Evolutionary conservation across 345 rosid species (phyloP), one percentile per base, ranked within the genome.

Genomic region (Capsella bursapastoris): DNA sequence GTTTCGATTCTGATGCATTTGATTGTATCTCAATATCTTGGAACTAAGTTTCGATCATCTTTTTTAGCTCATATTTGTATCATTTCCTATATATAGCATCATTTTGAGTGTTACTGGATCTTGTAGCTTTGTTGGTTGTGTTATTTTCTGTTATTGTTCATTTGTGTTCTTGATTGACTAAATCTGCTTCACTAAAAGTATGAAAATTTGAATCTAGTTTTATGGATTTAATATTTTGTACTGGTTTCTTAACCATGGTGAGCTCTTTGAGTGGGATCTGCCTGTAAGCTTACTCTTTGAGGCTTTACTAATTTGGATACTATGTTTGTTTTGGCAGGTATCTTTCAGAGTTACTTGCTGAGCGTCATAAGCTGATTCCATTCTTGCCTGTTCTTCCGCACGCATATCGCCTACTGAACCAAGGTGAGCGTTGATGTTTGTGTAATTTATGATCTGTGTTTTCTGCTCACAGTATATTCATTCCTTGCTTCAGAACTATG

Each of bases 321-420:
- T 49, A 56, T 48, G 14, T 65, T 29, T 32, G 41, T 18, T 40
- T 71, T 72, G 64, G 62, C 87, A 94, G 96, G 76, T 94, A 94
- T 83, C 86, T 94, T 27, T 78, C 86, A 0, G 97, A 88, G 79
- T 81, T 94, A 70, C 73, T 88, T 31, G 95, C 79, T 16, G 97
- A 91, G 86, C 91, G 90, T 47, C 83, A 78, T 68, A 94, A 94
- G 80, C 80, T 94, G 22, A 78, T 47, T 77, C 95, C 94, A 11
- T 91, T 94, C 68, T 14, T 84, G 80, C 85, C 89, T 3, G 90
- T 94, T 70, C 81, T 94, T 29, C 95, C 93, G 41, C 70, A 78
- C 75, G 79, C 80, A 14, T 81, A 72, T 79, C 84, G 90, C 29
- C 78, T 94, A 80, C 75, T 92, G 74, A 90, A 73, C 74, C 97